Evolutionary conservation across 2,329 filamentous ascomycete species (phyloP), one percentile per base, ranked within the genome.

Genomic region (Raffaelea albimanens): DNA sequence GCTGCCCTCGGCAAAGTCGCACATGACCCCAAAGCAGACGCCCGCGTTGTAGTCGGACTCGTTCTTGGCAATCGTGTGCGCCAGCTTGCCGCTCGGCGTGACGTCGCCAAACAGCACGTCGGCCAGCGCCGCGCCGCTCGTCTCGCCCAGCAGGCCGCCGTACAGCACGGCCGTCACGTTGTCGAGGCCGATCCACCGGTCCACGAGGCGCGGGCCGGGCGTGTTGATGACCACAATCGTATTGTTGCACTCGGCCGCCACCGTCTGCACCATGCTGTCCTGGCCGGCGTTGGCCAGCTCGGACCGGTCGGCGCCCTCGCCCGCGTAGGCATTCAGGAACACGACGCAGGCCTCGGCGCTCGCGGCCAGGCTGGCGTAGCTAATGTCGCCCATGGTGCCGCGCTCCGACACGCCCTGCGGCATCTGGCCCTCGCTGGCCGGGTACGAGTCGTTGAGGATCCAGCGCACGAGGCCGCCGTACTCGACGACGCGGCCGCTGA

Each of bases 161-260:
- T 77, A 78, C 0, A 85, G 64, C 10, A 84, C 66, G 0, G 73
- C 78, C 0, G 77, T 82, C 39, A 85, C 70, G 51, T 84, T 83
- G 2, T 69, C 62, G 50, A 84, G 71, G 29, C 82, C 72, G 50
- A 78, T 68, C 67, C 76, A 84, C 3, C 65, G 64, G 50, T 83
- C 79, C 0, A 83, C 72, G 0, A 80, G 58, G 2, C 80, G 69
- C 11, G 72, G 66, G 0, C 80, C 80, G 2, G 77, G 76, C 40
- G 80, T 83, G 58, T 84, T 79, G 11, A 83, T 68, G 1, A 82
- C 65, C 1, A 83, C 80, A 11, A 83, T 67, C 0, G 80, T 83
- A 50, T 77, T 80, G 53, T 67, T 68, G 59, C 78, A 83, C 33
- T 70, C 67, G 8, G 66, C 63, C 0, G 80, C 80, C 1, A 83